Percentiles rank a stretch among this genome's conserved stretches.
These are phyloP conservation scores for Herpotrichia juniperi DNA, from an alignment of 2,329 filamentous ascomycete species.

Conservation along the genomic window DNA sequence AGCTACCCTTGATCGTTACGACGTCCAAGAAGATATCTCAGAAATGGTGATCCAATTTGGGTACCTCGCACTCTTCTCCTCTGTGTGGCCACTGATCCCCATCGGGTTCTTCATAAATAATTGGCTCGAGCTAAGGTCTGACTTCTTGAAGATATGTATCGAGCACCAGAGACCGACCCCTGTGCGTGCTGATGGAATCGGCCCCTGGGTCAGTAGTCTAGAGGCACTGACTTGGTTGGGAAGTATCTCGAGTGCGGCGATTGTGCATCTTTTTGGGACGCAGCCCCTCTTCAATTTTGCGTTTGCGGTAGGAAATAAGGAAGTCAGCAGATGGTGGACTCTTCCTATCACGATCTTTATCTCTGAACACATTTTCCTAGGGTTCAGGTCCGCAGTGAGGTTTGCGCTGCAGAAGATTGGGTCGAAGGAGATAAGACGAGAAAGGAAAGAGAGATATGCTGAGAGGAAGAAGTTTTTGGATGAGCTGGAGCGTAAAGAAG, in stretches of 20 bases:
- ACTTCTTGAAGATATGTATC: conserved; percentile 41
- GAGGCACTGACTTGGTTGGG: conserved; percentile 42
- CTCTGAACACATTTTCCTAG: conserved; percentile 41
- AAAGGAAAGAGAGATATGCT: conserved; percentile 30
- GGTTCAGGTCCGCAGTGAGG: conserved; percentile 32
- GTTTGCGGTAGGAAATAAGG: conserved; percentile 22
- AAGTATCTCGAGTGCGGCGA: conserved; percentile 37
- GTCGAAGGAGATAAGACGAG: conserved; percentile 35
- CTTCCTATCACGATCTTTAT: conserved; percentile 38
- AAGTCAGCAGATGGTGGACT: conserved; percentile 27
- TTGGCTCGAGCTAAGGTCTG: conserved; percentile 43
- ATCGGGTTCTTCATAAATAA: conserved; percentile 46
- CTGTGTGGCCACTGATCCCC: conserved; percentile 41
- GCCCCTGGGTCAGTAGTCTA: conserved; percentile 39
- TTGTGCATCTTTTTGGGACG: conserved; percentile 39
- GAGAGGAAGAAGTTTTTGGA: conserved; percentile 35
- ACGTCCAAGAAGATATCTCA: conserved; percentile 42
- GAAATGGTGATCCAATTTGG: conserved; percentile 46
- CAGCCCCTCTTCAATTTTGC: conserved; percentile 13
- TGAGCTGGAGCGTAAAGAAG: conserved; percentile 28
- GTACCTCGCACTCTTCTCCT: conserved; percentile 41
- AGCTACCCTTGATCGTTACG: conserved; percentile 33
- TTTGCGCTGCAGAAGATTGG: conserved; percentile 33
- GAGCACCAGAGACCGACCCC: conserved; percentile 38
- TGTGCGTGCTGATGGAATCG: conserved; percentile 36